These are phyloP conservation scores for Daldinia caldariorum DNA, from an alignment of 495 filamentous ascomycete genomes.

Conservation along the genomic window DNA sequence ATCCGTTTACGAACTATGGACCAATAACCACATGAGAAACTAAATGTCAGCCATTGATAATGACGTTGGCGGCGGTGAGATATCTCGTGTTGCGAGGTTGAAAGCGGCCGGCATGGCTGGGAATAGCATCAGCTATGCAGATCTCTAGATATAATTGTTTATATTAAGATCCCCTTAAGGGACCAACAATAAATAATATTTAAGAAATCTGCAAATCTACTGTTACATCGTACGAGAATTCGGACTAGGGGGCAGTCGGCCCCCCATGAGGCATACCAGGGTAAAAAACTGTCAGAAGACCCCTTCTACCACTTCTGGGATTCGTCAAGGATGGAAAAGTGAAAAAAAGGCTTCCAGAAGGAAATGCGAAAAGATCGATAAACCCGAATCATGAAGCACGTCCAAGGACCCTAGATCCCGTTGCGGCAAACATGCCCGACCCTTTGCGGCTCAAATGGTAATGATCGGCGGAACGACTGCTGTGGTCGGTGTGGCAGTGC, in stretches of 20 bases:
- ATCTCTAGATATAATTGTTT: slow-evolving; percentile 31
- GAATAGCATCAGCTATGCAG: slow-evolving; percentile 39
- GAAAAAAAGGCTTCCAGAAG: slow-evolving; percentile 18
- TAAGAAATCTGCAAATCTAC: slow-evolving; percentile 32
- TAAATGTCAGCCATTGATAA: slow-evolving; percentile 9
- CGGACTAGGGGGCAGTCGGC: neutral
- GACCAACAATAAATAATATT: slow-evolving; percentile 18
- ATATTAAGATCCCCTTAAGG: slow-evolving; percentile 23
- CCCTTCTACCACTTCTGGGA: slow-evolving; percentile 33
- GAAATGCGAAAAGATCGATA: slow-evolving; percentile 31
- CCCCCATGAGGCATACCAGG: neutral
- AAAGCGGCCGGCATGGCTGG: slow-evolving; percentile 31
- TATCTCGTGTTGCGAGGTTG: slow-evolving; percentile 39
- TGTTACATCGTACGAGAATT: slow-evolving; percentile 39
- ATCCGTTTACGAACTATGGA: slow-evolving; percentile 20
- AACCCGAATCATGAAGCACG: slow-evolving; percentile 21
- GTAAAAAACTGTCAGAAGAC: slow-evolving; percentile 22
- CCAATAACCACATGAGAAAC: slow-evolving; percentile 17
- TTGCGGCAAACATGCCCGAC: slow-evolving; percentile 38
- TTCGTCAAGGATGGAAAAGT: slow-evolving; percentile 9
- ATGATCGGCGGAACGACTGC: slow-evolving; percentile 36
- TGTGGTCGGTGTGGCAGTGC: slow-evolving; percentile 44
- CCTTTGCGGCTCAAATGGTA: slow-evolving; percentile 29
- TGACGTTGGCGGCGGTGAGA: slow-evolving; percentile 8
- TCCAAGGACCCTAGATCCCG: slow-evolving; percentile 29